These are phyloP conservation scores for Monoraphidium neglectum DNA, from an alignment of 139 green algal genomes.

Conservation along the genomic window DNA sequence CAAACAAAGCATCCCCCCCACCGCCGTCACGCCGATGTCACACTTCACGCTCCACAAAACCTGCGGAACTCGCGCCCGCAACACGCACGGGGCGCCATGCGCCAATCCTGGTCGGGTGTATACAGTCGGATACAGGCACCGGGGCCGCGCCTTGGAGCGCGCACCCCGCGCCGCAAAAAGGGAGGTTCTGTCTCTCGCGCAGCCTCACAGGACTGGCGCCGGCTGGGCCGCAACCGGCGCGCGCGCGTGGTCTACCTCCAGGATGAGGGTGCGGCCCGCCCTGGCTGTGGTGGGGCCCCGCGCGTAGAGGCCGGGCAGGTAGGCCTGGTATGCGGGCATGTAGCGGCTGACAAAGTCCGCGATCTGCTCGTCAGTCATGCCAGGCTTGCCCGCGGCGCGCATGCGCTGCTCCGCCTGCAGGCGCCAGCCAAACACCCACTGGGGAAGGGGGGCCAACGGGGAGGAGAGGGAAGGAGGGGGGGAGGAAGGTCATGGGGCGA, in stretches of 20 bases:
- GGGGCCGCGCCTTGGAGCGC: neutral
- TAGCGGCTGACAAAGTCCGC: constrained; percentile 93
- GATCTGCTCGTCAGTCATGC: constrained; percentile 92
- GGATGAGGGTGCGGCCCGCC: constrained; percentile 60
- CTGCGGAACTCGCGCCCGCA: too few species aligned
- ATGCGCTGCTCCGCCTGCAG: constrained; percentile 92
- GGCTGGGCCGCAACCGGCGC: constrained; percentile 58
- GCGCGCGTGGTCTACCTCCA: constrained; percentile 75
- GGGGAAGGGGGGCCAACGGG: neutral
- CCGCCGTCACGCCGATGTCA: too few species aligned
- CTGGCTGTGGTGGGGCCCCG: constrained; percentile 73
- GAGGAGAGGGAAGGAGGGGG: neutral
- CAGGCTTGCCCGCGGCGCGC: constrained; percentile 75
- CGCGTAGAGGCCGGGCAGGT: constrained; percentile 82
- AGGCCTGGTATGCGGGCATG: constrained; percentile 96
- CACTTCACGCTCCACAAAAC: too few species aligned
- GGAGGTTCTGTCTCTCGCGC: too few species aligned
- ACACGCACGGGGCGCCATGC: too few species aligned
- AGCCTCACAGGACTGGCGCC: constrained; percentile 25
- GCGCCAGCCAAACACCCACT: constrained; percentile 68
- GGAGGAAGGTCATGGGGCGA: neutral
- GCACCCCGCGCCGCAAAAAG: too few species aligned
- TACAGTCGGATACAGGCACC: neutral
- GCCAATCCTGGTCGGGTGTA: too few species aligned
- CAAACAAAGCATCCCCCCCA: too few species aligned